Conservation (phyloP, 2,329 filamentous ascomycete genomes). For the Colletotrichum tropicicola region DNA sequence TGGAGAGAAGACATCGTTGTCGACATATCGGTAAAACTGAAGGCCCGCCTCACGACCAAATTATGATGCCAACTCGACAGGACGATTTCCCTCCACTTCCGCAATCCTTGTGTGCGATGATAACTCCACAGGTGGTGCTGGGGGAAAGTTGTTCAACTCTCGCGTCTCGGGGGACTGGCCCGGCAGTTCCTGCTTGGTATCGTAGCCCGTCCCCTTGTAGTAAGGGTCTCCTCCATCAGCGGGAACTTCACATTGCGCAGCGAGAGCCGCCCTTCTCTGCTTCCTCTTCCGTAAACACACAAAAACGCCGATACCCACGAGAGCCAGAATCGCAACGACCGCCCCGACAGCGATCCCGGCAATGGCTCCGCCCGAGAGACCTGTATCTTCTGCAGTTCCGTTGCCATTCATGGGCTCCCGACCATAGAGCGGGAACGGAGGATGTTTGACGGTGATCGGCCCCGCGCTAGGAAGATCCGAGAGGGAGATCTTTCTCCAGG, state of each 20-base stretch:
- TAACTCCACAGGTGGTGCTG: constrained; percentile 7
- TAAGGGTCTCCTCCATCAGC: not conserved
- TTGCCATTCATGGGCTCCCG: not conserved
- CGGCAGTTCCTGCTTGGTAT: constrained; percentile 9
- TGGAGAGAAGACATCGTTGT: too few species aligned
- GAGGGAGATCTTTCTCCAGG: constrained; percentile 2
- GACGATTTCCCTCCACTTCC: constrained; percentile 1
- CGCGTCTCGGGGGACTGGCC: not conserved
- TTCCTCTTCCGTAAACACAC: not conserved
- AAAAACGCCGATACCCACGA: not conserved
- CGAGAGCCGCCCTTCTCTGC: not conserved
- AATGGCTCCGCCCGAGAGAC: not conserved
- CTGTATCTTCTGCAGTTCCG: not conserved
- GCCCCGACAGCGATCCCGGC: not conserved
- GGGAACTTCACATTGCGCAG: not conserved
- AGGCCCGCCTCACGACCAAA: not conserved
- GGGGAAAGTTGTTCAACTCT: not conserved
- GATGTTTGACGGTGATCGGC: not conserved
- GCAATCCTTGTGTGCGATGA: not conserved
- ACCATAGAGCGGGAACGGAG: constrained; percentile 3
- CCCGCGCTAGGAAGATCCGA: not conserved
- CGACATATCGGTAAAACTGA: too few species aligned
- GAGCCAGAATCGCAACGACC: not conserved
- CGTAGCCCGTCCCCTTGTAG: not conserved
- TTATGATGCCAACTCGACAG: not conserved